Evolutionary conservation across 257 asterid species (phyloP).

Genomic region (Cynanchum wilfordii): DNA sequence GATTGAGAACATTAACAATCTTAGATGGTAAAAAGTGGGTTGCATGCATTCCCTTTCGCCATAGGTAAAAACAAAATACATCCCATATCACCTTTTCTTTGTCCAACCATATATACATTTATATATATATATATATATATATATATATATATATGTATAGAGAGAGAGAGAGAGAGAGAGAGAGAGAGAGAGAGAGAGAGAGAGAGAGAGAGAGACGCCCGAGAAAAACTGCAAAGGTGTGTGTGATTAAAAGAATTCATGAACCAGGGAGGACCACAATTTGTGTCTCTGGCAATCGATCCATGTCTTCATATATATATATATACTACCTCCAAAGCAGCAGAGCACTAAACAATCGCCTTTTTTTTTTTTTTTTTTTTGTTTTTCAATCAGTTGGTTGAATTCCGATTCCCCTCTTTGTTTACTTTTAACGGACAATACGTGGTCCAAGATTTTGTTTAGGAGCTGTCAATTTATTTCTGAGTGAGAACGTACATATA

Average conservation of each 20-base stretch:
- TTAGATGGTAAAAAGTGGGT: constrained; percentile 3
- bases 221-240: background rate
- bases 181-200: too few species aligned
- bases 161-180: too few species aligned
- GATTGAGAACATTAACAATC: background rate
- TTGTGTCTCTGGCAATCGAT: constrained; percentile 6
- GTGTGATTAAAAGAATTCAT: background rate
- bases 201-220: background rate
- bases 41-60: background rate
- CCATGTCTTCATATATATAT: background rate
- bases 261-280: constrained; percentile 14
- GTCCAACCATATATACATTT: background rate
- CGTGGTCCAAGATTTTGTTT: background rate
- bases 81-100: background rate
- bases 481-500: too few species aligned
- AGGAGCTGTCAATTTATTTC: background rate
- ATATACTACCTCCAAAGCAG: constrained; percentile 3
- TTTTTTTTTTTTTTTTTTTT: background rate
- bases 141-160: too few species aligned
- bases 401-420: background rate
- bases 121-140: too few species aligned
- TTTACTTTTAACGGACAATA: background rate
- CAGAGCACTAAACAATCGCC: constrained; percentile 9
- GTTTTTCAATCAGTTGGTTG: background rate
- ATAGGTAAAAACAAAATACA: background rate